These are phyloP conservation scores for Paraphaeosphaeria minitans DNA, from an alignment of 2,329 filamentous ascomycete species.

Conservation along the genomic window DNA sequence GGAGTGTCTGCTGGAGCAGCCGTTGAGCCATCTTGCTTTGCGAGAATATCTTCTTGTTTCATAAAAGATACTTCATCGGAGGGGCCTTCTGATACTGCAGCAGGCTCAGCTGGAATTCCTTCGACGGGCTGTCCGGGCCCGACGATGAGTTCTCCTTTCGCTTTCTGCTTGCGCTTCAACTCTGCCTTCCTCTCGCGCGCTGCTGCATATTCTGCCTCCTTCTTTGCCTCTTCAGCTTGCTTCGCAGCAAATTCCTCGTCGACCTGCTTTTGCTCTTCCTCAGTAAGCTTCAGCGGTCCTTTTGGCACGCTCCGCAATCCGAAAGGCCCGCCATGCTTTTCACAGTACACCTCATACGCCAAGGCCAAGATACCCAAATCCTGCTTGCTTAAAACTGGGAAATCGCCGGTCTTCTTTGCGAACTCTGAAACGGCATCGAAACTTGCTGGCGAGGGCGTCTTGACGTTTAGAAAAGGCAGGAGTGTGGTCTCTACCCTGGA, in stretches of 20 bases:
- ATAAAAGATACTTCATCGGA: not conserved
- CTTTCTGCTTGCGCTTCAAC: conserved; percentile 22
- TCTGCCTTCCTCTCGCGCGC: conserved; percentile 5
- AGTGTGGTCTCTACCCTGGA: conserved; percentile 82
- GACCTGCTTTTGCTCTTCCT: conserved; percentile 20
- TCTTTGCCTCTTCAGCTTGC: not conserved
- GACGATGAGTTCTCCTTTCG: not conserved
- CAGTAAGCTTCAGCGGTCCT: conserved; percentile 72
- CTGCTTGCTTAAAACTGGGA: conserved; percentile 82
- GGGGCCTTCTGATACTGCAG: not conserved
- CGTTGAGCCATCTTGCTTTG: not conserved
- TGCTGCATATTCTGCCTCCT: not conserved
- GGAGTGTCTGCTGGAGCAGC: not conserved
- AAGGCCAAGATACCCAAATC: conserved; percentile 90
- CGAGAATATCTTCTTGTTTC: not conserved
- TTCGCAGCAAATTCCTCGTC: conserved; percentile 1
- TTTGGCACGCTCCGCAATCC: conserved; percentile 77
- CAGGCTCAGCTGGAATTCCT: not conserved
- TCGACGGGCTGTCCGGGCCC: not conserved
- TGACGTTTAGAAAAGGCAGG: conserved; percentile 80
- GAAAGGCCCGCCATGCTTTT: conserved; percentile 89
- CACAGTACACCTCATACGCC: conserved; percentile 92
- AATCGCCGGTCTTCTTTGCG: conserved; percentile 85
- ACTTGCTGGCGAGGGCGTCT: conserved; percentile 75
- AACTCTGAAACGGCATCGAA: conserved; percentile 82